Base-by-base conservation (phyloP, 495 filamentous ascomycete species). In the Cercophora scortea region DNA sequence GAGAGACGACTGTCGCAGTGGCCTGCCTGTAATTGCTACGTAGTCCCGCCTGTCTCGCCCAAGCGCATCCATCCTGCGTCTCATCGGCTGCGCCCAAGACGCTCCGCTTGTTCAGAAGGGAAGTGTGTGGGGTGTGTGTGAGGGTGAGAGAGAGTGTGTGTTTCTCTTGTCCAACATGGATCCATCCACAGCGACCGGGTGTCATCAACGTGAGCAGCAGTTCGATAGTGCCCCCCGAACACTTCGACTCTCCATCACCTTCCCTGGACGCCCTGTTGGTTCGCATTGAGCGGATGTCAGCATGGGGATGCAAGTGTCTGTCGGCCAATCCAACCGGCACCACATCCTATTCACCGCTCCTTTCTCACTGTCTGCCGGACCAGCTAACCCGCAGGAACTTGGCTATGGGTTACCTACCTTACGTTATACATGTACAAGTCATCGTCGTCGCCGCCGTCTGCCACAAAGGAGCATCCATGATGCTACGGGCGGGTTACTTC, bases 401-500 rank as follows among this genome's bases (percentile, higher is more conserved):
- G 25, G 25, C 25, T 25, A 25, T 5, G 25, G 25, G 25, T 25
- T 25, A 25, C 25, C 25, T 25, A 25, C 25, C 10, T 38, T 45
- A 8, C 34, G 48, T 41, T 45, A 25, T 44, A 51, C 49, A 44
- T 25, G 25, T 5, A 25, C 25, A 25, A 25, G 25, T 5, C 25
- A 5, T 25, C 25, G 25, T 25, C 25, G 25, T 25, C 25, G 25
- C 5, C 25, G 25, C 25, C 25, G 25, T 25, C 25, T 25, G 25
- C 25, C 25, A 25, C 25, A 25, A 25, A 25, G 25, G 25, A 25
- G 45, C 42, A 49, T 52, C 52, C 44, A 52, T 41, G 35, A 45
- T 47, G 32, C 50, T 52, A 18, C 42, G 32, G 49, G 52, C 53
- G 51, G 57, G 58, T 54, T 57, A 56, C 51, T 49, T 46, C 49